Conservation (phyloP, 306 rosid genomes). For the Glycine tomentella region DNA sequence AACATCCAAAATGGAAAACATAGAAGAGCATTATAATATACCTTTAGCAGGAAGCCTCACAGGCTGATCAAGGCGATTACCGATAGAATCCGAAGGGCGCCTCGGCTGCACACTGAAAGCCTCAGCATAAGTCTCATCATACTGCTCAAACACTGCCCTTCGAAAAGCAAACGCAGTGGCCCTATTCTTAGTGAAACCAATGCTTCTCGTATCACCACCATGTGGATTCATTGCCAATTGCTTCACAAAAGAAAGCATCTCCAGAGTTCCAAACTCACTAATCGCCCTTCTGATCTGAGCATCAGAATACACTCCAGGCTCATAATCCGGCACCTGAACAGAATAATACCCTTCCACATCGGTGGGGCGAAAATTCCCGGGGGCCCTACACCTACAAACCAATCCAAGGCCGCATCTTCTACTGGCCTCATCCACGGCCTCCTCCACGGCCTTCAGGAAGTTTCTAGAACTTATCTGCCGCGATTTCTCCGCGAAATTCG, state of each 20-base stretch:
- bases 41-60: constrained; percentile 72
- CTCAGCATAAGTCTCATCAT: constrained; percentile 94
- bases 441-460: constrained; percentile 86
- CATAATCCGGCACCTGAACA: constrained; percentile 86
- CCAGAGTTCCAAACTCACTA: constrained; percentile 62
- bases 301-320: constrained; percentile 75
- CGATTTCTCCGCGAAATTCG: constrained; percentile 79
- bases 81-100: constrained; percentile 58
- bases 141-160: constrained; percentile 77
- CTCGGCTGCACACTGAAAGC: constrained; percentile 77
- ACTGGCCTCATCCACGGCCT: constrained; percentile 87
- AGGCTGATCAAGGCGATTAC: constrained; percentile 44
- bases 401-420: constrained; percentile 77
- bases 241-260: constrained; percentile 63
- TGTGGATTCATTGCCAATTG: constrained; percentile 72
- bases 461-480: constrained; percentile 67
- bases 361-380: constrained; percentile 61
- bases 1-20: too few species aligned
- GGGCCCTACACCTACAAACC: constrained; percentile 79
- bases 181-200: constrained; percentile 64
- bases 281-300: constrained; percentile 71
- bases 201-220: constrained; percentile 57
- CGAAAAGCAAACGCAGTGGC: constrained; percentile 47
- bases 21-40: constrained; percentile 39
- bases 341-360: constrained; percentile 69